Conservation (phyloP, 257 asterid genomes). For the Avicennia marina region DNA sequence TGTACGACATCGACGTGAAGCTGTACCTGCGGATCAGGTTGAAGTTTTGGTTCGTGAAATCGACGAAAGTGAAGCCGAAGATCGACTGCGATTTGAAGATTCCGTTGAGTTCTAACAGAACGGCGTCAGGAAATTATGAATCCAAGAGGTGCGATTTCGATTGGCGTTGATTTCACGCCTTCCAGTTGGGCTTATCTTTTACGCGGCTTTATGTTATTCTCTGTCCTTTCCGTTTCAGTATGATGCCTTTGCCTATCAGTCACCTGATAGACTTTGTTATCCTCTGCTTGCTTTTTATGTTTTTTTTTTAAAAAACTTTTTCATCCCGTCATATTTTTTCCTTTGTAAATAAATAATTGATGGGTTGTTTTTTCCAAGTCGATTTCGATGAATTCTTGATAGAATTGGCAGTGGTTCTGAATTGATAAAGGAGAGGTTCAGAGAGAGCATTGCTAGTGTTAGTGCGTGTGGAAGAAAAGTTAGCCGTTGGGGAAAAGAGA, state of each 20-base stretch:
- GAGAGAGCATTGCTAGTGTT: too few species aligned
- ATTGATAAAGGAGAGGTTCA: too few species aligned
- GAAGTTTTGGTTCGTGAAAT: constrained; percentile 45
- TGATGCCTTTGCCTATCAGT: constrained; percentile 21
- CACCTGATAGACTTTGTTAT: constrained; percentile 8
- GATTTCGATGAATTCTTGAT: too few species aligned
- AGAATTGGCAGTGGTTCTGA: too few species aligned
- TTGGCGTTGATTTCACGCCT: constrained; percentile 46
- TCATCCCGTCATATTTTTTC: too few species aligned
- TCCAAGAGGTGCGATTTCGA: constrained; percentile 53
- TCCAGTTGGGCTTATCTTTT: background rate
- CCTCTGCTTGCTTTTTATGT: background rate
- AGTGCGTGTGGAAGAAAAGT: too few species aligned
- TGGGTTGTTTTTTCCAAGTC: too few species aligned
- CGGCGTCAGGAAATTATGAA: constrained; percentile 30
- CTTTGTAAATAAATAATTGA: too few species aligned
- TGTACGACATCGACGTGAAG: constrained; percentile 45
- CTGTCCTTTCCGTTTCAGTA: background rate
- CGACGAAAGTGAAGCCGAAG: constrained; percentile 51
- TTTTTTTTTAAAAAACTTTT: background rate
- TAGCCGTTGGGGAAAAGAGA: too few species aligned
- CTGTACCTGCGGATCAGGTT: constrained; percentile 39
- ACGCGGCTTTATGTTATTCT: background rate
- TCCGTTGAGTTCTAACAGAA: constrained; percentile 45
- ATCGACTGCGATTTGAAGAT: constrained; percentile 62